Percentiles rank a stretch among this genome's conserved stretches.
These are phyloP conservation scores for Colletotrichum sp. DNA, from an alignment of 2,329 filamentous ascomycete genomes.

Conservation along the genomic window DNA sequence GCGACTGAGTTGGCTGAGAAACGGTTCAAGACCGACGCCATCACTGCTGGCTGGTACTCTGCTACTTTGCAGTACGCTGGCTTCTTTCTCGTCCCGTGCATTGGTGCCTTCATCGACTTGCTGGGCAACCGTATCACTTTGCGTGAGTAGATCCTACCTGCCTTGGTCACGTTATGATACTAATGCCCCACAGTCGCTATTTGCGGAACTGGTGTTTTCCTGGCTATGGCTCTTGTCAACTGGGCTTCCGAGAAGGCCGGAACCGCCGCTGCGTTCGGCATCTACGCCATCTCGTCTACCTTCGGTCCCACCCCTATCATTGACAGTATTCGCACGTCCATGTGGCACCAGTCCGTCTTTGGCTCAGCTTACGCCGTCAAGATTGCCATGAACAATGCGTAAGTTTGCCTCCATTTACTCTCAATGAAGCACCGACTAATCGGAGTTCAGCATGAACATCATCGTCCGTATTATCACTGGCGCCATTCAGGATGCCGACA, in stretches of 20 bases:
- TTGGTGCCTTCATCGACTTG: slow-evolving; percentile 62
- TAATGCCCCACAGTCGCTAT: slow-evolving; percentile 32
- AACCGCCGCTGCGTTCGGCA: slow-evolving; percentile 63
- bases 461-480: slow-evolving; percentile 63
- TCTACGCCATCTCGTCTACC: slow-evolving; percentile 60
- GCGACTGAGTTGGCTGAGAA: slow-evolving; percentile 66
- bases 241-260: slow-evolving; percentile 54
- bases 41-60: slow-evolving; percentile 66
- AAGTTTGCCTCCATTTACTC: background rate
- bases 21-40: slow-evolving; percentile 57
- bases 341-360: slow-evolving; percentile 66
- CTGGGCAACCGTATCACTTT: slow-evolving; percentile 56
- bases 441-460: slow-evolving; percentile 56
- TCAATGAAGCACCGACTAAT: background rate
- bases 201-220: slow-evolving; percentile 49
- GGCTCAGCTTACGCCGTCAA: slow-evolving; percentile 66
- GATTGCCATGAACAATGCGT: slow-evolving; percentile 62
- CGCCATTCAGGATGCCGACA: slow-evolving; percentile 61
- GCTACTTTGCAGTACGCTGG: slow-evolving; percentile 56
- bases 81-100: slow-evolving; percentile 62
- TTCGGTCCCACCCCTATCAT: slow-evolving; percentile 65
- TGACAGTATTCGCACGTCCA: slow-evolving; percentile 62
- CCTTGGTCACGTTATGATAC: background rate
- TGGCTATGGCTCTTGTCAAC: slow-evolving; percentile 56
- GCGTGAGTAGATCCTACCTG: slow-evolving; percentile 24